Conservation (phyloP, 805 yeast genomes). For the Clavispora carvajalis region DNA sequence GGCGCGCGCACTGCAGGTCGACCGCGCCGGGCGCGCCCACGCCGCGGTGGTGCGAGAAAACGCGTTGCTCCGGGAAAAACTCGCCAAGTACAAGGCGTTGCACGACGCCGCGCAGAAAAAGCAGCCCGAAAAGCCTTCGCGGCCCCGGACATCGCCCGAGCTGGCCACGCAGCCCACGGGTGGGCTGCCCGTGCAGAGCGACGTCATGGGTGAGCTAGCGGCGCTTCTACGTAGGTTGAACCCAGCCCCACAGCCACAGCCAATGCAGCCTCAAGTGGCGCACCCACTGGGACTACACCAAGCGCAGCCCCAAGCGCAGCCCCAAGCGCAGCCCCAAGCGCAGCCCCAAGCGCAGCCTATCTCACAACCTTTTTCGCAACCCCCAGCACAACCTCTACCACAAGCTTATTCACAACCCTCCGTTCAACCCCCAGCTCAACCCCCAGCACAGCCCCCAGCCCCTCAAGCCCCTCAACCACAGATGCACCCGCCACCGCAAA, state of each 20-base stretch:
- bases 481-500: no score
- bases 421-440: background rate
- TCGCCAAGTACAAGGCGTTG: conserved; percentile 30
- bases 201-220: background rate
- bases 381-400: background rate
- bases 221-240: background rate
- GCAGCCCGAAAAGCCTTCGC: background rate
- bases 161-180: no score
- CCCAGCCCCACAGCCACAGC: background rate
- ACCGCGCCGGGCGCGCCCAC: conserved; percentile 2
- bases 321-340: background rate
- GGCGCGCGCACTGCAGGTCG: conserved; percentile 3
- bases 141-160: background rate
- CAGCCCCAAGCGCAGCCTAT: background rate
- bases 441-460: background rate
- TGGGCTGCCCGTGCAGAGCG: background rate
- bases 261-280: background rate
- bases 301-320: background rate
- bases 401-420: background rate
- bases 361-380: background rate
- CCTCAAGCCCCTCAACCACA: no score
- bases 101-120: conserved; percentile 14
- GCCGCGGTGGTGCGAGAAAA: conserved; percentile 23
- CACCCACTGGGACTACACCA: background rate
- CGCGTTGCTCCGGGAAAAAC: conserved; percentile 26